Conservation (phyloP, 2,329 filamentous ascomycete genomes). For the Pseudocercospora ulei region DNA sequence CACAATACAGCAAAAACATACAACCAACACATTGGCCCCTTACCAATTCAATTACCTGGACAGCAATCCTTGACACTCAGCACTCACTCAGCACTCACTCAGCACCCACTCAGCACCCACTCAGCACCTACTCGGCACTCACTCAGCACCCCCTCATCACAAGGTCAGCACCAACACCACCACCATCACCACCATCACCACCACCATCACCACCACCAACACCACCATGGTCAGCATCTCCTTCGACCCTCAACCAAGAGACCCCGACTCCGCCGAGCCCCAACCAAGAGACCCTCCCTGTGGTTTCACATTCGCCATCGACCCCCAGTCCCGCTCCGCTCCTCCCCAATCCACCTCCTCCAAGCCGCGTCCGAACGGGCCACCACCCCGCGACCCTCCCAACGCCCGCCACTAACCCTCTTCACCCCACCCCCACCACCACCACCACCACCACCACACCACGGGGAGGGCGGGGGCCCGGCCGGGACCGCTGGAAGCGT, state of each 20-base stretch:
- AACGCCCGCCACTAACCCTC: slow-evolving; percentile 7
- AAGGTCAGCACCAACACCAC: too few species aligned
- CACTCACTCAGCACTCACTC: too few species aligned
- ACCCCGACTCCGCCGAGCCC: background rate
- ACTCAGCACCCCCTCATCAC: too few species aligned
- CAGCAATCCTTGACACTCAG: too few species aligned
- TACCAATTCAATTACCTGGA: too few species aligned
- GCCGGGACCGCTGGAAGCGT: slow-evolving; percentile 11
- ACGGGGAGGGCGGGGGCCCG: slow-evolving; percentile 4
- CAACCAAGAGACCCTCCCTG: slow-evolving; percentile 1
- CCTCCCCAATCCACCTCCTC: slow-evolving; percentile 3
- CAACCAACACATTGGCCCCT: too few species aligned
- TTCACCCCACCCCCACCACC: too few species aligned
- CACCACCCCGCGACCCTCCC: slow-evolving; percentile 6
- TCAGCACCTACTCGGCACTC: too few species aligned
- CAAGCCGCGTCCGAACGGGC: background rate
- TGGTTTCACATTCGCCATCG: background rate
- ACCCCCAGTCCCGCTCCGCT: slow-evolving; percentile 8
- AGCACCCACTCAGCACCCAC: too few species aligned
- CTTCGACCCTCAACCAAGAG: slow-evolving; percentile 2
- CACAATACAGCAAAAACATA: too few species aligned
- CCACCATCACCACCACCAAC: background rate
- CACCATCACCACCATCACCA: slow-evolving; percentile 1
- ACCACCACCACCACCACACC: too few species aligned
- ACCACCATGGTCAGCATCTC: slow-evolving; percentile 4